Conservation (phyloP, 1,139 yeast genomes). For the Debaryomycetaceae sp. region DNA sequence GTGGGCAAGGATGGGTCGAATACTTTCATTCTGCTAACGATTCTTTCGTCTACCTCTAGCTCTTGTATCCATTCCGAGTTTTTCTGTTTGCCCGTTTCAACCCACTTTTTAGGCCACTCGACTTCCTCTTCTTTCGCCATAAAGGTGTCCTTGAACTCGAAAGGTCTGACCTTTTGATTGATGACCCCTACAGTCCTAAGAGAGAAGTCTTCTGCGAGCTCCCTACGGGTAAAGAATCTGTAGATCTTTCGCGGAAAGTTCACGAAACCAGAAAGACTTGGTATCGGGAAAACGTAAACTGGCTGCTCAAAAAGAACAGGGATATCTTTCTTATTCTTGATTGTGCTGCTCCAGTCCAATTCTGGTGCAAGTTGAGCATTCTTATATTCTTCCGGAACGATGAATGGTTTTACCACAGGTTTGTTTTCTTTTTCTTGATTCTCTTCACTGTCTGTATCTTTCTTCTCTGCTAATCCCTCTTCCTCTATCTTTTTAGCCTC, state of each 20-base stretch:
- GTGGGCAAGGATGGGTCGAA: conserved; percentile 26
- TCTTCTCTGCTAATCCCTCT: conserved; percentile 13
- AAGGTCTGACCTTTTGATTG: conserved; percentile 53
- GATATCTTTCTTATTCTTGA: conserved; percentile 33
- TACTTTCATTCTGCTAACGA: conserved; percentile 54
- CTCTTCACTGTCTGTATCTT: conserved; percentile 29
- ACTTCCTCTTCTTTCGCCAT: conserved; percentile 67
- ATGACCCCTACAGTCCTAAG: conserved; percentile 59
- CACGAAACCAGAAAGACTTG: conserved; percentile 72
- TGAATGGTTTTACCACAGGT: conserved; percentile 63
- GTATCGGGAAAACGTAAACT: conserved; percentile 66
- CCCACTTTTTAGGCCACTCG: conserved; percentile 93
- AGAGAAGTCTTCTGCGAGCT: conserved; percentile 69
- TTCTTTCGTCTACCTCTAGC: conserved; percentile 64
- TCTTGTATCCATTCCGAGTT: conserved; percentile 89
- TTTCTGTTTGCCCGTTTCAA: conserved; percentile 62
- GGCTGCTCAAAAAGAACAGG: conserved; percentile 74
- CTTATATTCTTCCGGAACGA: conserved; percentile 53
- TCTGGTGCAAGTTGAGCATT: conserved; percentile 61
- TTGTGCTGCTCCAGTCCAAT: conserved; percentile 26
- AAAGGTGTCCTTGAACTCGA: conserved; percentile 50
- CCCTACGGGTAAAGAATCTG: conserved; percentile 72
- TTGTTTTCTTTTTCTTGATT: conserved; percentile 25
- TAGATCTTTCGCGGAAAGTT: conserved; percentile 74
- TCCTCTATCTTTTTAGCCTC: conserved; percentile 25